phyloP scores from a whole-genome alignment of 208 protist genomes.

The Histomonas meleagridis region DNA sequence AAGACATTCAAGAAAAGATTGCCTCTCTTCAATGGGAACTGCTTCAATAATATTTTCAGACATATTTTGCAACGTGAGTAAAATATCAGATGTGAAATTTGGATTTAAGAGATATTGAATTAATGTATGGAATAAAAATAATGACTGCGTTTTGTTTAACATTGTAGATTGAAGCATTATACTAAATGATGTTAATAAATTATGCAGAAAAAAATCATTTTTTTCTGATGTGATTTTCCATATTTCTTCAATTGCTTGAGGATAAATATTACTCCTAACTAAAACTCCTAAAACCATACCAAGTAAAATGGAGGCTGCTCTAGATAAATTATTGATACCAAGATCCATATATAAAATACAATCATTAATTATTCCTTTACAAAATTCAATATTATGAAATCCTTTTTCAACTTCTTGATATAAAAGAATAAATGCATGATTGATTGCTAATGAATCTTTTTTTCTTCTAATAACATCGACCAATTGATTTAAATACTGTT shows the following conservation, averaged over 20 bases:
- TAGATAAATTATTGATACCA: no score
- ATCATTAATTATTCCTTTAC: no score
- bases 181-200: background rate
- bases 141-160: background rate
- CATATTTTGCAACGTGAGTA: background rate
- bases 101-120: background rate
- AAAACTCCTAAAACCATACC: background rate
- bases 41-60: background rate
- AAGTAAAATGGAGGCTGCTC: no score
- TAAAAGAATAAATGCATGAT: no score
- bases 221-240: background rate
- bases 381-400: no score
- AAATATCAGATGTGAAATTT: background rate
- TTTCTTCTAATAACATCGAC: no score
- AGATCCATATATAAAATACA: no score
- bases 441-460: no score
- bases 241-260: background rate
- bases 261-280: background rate
- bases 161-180: background rate
- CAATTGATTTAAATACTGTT: no score
- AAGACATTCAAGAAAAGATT: background rate
- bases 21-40: background rate
- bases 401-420: no score
- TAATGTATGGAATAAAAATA: background rate
- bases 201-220: background rate